Percentiles rank a stretch among this genome's conserved stretches.
Evolutionary conservation across 768 basidiomycete species (phyloP).

Genomic region (Tricholoma flavovirens): DNA sequence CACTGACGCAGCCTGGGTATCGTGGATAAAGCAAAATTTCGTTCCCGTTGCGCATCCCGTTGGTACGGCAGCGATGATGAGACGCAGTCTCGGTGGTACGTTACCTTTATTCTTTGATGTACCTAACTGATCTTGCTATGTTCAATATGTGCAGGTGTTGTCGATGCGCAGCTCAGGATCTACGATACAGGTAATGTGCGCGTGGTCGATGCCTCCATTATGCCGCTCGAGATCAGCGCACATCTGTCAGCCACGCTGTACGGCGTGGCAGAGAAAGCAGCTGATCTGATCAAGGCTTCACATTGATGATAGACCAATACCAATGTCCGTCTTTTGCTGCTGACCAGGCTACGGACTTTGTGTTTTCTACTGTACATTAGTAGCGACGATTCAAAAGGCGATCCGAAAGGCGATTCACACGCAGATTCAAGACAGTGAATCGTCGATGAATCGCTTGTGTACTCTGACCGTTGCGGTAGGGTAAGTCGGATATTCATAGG

Average conservation of each 20-base stretch:
- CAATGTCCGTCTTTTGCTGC: neutral
- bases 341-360: neutral
- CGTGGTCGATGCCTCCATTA: constrained; percentile 45
- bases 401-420: too few species aligned
- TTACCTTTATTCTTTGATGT: constrained; percentile 1
- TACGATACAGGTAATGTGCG: constrained; percentile 46
- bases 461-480: too few species aligned
- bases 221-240: constrained; percentile 44
- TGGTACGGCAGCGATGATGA: constrained; percentile 43
- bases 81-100: constrained; percentile 30
- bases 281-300: constrained; percentile 42
- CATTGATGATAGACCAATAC: constrained; percentile 9
- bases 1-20: constrained; percentile 39
- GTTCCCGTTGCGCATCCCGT: constrained; percentile 45
- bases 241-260: constrained; percentile 44
- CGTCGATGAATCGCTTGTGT: too few species aligned
- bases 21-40: constrained; percentile 39
- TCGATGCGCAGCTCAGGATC: constrained; percentile 38
- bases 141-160: constrained; percentile 35
- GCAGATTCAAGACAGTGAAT: too few species aligned
- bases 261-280: constrained; percentile 52
- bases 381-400: too few species aligned
- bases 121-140: neutral
- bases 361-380: neutral
- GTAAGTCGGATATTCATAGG: too few species aligned